These are phyloP conservation scores for Silene latifolia DNA, from an alignment of 148 eudicot genomes.

Conservation along the genomic window DNA sequence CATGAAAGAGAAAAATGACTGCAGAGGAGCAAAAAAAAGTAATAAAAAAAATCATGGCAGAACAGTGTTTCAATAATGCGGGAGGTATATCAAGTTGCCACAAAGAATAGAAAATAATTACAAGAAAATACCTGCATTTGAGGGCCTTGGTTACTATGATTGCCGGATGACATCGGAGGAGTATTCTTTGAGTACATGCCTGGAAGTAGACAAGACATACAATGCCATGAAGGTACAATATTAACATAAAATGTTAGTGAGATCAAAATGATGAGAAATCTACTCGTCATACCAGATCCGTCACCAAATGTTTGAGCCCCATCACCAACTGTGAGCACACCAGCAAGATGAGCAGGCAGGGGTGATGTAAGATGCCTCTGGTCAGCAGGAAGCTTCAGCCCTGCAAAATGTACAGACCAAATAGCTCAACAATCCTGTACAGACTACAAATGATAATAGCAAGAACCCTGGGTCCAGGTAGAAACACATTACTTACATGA, in stretches of 20 bases:
- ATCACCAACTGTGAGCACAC: constrained; percentile 59
- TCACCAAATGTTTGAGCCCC: constrained; percentile 53
- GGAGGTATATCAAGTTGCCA: not conserved
- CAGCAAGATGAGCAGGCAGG: constrained; percentile 83
- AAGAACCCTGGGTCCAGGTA: constrained; percentile 1
- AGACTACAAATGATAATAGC: not conserved
- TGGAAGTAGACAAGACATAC: constrained; percentile 25
- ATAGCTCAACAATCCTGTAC: not conserved
- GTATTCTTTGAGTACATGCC: constrained; percentile 81
- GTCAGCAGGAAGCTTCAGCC: constrained; percentile 69
- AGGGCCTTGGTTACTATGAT: constrained; percentile 65
- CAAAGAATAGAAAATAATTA: not conserved
- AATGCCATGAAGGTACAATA: constrained; percentile 6
- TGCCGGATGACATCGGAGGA: constrained; percentile 66
- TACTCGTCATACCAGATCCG: constrained; percentile 54
- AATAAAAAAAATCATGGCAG: not conserved
- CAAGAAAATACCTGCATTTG: constrained; percentile 56
- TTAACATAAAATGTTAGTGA: not conserved
- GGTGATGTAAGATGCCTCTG: constrained; percentile 70
- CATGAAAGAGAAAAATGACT: not conserved
- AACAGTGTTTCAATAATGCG: not conserved
- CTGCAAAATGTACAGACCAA: constrained; percentile 30
- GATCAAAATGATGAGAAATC: constrained; percentile 9
- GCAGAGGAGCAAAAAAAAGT: not conserved
- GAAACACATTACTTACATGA: not conserved